These are phyloP conservation scores for Guillardia theta DNA, from an alignment of 78 protist genomes.

Conservation along the genomic window DNA sequence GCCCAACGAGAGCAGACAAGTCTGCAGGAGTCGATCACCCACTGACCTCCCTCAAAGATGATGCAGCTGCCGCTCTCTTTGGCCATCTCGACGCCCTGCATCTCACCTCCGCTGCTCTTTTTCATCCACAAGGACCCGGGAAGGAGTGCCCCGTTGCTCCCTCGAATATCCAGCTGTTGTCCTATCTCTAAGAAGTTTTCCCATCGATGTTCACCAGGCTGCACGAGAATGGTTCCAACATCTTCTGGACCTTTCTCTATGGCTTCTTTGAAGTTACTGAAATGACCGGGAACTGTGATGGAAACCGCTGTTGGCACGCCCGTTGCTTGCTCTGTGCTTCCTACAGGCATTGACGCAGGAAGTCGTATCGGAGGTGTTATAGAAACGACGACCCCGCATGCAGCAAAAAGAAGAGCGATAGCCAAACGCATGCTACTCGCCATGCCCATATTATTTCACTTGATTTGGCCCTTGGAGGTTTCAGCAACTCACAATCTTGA, in stretches of 20 bases:
- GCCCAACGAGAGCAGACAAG: background rate
- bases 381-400: too few species aligned
- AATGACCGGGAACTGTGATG: background rate
- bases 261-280: background rate
- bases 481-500: too few species aligned
- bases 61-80: constrained; percentile 16
- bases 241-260: background rate
- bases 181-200: background rate
- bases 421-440: too few species aligned
- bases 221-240: background rate
- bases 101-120: background rate
- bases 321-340: too few species aligned
- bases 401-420: too few species aligned
- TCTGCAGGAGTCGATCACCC: background rate
- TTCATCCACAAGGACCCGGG: background rate
- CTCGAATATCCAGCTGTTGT: background rate
- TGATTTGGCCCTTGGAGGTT: too few species aligned
- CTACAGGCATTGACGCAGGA: too few species aligned
- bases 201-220: background rate
- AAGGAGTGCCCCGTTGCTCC: background rate
- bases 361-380: too few species aligned
- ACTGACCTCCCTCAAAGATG: background rate
- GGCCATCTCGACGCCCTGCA: background rate
- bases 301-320: too few species aligned
- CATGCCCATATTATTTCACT: too few species aligned